Conservation (phyloP, 148 eudicot species). For the Rhododendron ferrugineum region DNA sequence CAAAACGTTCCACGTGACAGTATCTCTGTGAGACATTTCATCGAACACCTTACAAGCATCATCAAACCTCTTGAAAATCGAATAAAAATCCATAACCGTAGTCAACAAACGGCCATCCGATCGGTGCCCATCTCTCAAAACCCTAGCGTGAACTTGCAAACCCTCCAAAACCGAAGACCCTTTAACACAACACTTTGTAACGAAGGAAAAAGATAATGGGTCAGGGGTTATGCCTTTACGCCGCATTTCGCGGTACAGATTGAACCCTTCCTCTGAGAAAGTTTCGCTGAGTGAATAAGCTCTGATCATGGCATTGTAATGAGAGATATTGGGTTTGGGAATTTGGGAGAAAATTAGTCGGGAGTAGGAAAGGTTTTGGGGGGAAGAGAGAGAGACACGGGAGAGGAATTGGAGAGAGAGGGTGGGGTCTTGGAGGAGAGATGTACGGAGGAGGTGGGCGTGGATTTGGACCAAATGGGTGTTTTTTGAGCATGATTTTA, state of each 20-base stretch:
- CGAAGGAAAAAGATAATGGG: constrained; percentile 29
- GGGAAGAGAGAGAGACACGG: constrained; percentile 22
- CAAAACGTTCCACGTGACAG: constrained; percentile 55
- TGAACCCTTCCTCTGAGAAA: constrained; percentile 25
- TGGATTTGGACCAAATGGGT: constrained; percentile 53
- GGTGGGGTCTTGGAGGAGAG: constrained; percentile 23
- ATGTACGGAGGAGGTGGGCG: constrained; percentile 40
- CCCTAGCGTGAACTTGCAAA: constrained; percentile 43
- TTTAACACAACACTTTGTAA: constrained; percentile 37
- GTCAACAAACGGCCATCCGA: constrained; percentile 49
- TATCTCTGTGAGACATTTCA: constrained; percentile 51
- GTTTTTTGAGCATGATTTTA: constrained; percentile 30
- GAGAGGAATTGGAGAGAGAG: constrained; percentile 38
- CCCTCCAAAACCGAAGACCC: constrained; percentile 31
- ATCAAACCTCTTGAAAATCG: constrained; percentile 18
- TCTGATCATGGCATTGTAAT: constrained; percentile 43
- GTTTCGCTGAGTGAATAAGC: constrained; percentile 18
- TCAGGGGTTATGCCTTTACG: constrained; percentile 25
- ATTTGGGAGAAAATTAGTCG: constrained; percentile 26
- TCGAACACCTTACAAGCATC: constrained; percentile 64
- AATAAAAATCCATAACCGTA: constrained; percentile 53
- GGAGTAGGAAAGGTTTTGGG: constrained; percentile 19
- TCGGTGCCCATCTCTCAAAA: constrained; percentile 43
- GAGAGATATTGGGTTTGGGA: constrained; percentile 25
- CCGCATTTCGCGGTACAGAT: constrained; percentile 27